Conservation (phyloP, 1,284 basidiomycete species). For the Athelia sp. region DNA sequence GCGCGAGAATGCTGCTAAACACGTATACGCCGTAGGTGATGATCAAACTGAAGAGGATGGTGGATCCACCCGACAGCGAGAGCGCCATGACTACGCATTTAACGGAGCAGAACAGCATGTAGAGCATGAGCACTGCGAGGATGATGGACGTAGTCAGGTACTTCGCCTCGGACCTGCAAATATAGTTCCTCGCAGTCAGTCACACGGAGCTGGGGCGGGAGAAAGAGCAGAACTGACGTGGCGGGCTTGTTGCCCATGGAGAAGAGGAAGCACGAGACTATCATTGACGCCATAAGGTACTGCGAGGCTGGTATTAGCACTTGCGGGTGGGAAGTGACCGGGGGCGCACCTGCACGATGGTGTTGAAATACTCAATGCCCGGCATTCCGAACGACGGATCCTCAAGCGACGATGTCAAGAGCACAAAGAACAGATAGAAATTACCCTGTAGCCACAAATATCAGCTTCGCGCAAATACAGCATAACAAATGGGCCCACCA, state of each 20-base stretch:
- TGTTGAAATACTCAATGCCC: conserved; percentile 77
- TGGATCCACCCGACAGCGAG: conserved; percentile 53
- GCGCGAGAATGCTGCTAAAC: conserved; percentile 76
- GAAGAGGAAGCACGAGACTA: conserved; percentile 89
- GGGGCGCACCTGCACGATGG: conserved; percentile 73
- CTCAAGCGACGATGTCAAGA: conserved; percentile 87
- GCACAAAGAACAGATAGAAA: conserved; percentile 95
- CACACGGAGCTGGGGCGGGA: neutral
- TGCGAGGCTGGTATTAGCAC: conserved; percentile 29
- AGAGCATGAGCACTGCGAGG: conserved; percentile 78
- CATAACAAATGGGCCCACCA: conserved; percentile 47
- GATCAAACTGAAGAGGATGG: conserved; percentile 82
- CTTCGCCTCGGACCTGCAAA: conserved; percentile 71
- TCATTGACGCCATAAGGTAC: conserved; percentile 82
- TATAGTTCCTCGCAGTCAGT: too few relatives aligned
- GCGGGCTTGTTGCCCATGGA: conserved; percentile 96
- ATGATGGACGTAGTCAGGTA: conserved; percentile 78
- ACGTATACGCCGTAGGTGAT: conserved; percentile 88
- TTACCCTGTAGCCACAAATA: conserved; percentile 60
- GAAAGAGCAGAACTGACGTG: conserved; percentile 46
- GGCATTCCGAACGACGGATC: conserved; percentile 65
- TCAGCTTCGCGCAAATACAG: conserved; percentile 1
- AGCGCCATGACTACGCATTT: conserved; percentile 67
- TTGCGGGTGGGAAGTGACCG: too few relatives aligned
- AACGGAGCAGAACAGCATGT: conserved; percentile 74